These are phyloP conservation scores for Leishmania guyanensis DNA, from an alignment of 208 protist species.

Conservation along the genomic window DNA sequence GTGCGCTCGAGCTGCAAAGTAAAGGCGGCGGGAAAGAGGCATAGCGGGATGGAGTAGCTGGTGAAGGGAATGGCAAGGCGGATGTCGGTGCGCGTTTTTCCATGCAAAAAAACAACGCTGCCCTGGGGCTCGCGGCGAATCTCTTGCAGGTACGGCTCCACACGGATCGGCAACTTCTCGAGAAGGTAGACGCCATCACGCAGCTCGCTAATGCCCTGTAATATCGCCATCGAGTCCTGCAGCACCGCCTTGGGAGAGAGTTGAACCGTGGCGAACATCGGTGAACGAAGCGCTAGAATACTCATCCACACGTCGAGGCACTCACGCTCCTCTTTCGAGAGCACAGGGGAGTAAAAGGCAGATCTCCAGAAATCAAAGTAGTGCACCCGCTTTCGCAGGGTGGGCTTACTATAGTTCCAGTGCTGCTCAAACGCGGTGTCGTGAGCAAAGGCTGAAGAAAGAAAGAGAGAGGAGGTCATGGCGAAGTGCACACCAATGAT, in stretches of 20 bases:
- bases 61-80: conserved; percentile 50
- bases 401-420: conserved; percentile 64
- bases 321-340: conserved; percentile 47
- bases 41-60: conserved; percentile 15
- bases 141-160: conserved; percentile 46
- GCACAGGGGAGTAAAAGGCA: conserved; percentile 37
- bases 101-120: conserved; percentile 60
- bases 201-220: conserved; percentile 56
- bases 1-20: conserved; percentile 59
- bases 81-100: conserved; percentile 47
- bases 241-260: conserved; percentile 42
- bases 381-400: conserved; percentile 31
- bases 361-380: conserved; percentile 51
- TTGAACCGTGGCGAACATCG: conserved; percentile 25
- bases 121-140: conserved; percentile 58
- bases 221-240: conserved; percentile 62
- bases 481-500: conserved; percentile 41
- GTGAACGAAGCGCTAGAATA: conserved; percentile 35
- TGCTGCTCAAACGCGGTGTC: conserved; percentile 64
- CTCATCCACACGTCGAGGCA: conserved; percentile 64
- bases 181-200: conserved; percentile 50
- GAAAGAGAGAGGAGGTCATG: conserved; percentile 29
- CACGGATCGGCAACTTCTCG: conserved; percentile 31
- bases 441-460: conserved; percentile 33
- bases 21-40: conserved; percentile 42